These are phyloP conservation scores for Geotrichum ghanense DNA, from an alignment of 805 yeast genomes.

Conservation along the genomic window DNA sequence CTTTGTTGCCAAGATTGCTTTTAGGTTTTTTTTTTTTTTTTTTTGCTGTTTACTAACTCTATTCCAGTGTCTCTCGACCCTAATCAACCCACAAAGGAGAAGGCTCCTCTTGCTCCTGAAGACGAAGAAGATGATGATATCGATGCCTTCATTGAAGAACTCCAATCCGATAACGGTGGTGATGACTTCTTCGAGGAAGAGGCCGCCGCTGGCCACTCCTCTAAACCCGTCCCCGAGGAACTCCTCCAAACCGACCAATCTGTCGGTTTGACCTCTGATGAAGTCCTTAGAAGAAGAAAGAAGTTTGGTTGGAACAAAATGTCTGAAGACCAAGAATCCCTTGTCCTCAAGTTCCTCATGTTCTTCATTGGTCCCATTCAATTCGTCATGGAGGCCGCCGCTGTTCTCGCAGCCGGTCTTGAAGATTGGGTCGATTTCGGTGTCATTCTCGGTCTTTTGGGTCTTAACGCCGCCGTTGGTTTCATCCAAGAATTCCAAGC, in stretches of 20 bases:
- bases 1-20: neutral
- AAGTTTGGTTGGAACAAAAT: constrained; percentile 83
- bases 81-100: constrained; percentile 32
- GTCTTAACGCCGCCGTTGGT: constrained; percentile 88
- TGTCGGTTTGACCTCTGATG: constrained; percentile 65
- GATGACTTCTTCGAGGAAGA: constrained; percentile 29
- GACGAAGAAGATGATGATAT: constrained; percentile 55
- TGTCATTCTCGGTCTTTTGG: constrained; percentile 80
- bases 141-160: constrained; percentile 45
- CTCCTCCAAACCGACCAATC: constrained; percentile 72
- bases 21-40: too few relatives aligned
- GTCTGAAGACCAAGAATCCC: constrained; percentile 79
- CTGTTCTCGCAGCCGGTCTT: constrained; percentile 88
- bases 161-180: constrained; percentile 53
- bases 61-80: constrained; percentile 1
- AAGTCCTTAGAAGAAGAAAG: constrained; percentile 75
- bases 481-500: constrained; percentile 97
- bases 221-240: constrained; percentile 79
- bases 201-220: constrained; percentile 40
- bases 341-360: constrained; percentile 67
- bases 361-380: constrained; percentile 93
- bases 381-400: constrained; percentile 96
- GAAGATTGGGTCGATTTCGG: constrained; percentile 99
- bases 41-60: neutral
- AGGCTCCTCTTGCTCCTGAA: constrained; percentile 26